Conservation (phyloP, 2,329 filamentous ascomycete genomes). For the Hyphodiscus sp. region DNA sequence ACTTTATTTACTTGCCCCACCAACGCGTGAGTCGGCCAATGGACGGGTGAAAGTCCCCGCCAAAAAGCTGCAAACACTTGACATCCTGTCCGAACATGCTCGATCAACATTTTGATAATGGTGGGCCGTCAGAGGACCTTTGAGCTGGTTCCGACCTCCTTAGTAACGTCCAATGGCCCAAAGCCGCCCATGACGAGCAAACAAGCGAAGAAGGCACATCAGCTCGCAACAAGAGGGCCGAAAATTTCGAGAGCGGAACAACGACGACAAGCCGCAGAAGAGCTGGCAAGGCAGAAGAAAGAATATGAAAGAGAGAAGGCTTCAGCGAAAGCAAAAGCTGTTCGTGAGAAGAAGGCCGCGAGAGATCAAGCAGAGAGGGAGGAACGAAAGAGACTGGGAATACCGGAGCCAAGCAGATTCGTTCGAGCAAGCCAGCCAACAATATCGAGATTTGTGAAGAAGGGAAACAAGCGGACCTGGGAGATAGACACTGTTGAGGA, state of each 20-base stretch:
- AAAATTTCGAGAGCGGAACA: conserved; percentile 35
- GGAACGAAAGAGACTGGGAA: conserved; percentile 44
- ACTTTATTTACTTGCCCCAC: no score
- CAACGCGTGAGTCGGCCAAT: not conserved
- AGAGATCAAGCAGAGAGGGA: conserved; percentile 44
- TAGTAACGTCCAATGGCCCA: conserved; percentile 16
- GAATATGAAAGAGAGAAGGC: conserved; percentile 50
- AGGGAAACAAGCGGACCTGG: conserved; percentile 18
- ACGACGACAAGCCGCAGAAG: conserved; percentile 34
- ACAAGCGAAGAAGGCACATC: conserved; percentile 41
- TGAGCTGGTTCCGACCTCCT: conserved; percentile 35
- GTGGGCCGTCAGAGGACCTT: conserved; percentile 37
- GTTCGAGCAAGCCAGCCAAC: conserved; percentile 52
- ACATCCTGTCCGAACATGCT: not conserved
- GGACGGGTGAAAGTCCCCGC: not conserved
- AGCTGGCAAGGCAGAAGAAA: conserved; percentile 34
- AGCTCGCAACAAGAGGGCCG: conserved; percentile 34
- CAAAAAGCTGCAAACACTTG: not conserved
- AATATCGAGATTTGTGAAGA: conserved; percentile 45
- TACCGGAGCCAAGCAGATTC: conserved; percentile 42
- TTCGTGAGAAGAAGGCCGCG: conserved; percentile 49
- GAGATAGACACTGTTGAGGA: conserved; percentile 13
- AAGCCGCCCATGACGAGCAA: conserved; percentile 43
- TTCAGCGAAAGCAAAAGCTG: conserved; percentile 43
- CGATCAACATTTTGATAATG: conserved; percentile 11